Conservation (phyloP, 1,284 basidiomycete genomes). For the Meira miltonrushii region DNA sequence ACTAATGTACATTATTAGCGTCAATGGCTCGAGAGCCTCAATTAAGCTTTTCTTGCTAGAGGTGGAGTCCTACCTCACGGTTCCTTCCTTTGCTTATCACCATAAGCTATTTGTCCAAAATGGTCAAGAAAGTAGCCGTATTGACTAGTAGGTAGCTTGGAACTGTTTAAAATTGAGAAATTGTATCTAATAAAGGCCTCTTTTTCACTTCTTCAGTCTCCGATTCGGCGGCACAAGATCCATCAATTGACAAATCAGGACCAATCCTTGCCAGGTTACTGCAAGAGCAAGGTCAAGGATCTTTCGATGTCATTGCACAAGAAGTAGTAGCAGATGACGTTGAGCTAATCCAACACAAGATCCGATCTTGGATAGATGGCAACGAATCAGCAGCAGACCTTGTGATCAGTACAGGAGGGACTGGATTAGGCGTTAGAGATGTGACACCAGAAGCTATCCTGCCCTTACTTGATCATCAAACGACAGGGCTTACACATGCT, state of each 20-base stretch:
- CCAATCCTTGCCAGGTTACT: constrained; percentile 21
- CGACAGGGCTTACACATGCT: constrained; percentile 73
- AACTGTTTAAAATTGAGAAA: too few species aligned
- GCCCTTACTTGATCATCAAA: constrained; percentile 67
- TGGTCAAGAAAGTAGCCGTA: too few species aligned
- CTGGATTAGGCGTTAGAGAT: constrained; percentile 74
- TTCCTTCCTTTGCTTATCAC: too few species aligned
- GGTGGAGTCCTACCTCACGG: too few species aligned
- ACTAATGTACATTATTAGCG: too few species aligned
- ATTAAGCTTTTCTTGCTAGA: too few species aligned
- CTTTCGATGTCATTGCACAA: constrained; percentile 12
- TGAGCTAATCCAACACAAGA: constrained; percentile 8
- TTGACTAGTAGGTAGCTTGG: too few species aligned
- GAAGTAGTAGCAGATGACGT: constrained; percentile 26
- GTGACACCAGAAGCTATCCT: constrained; percentile 74
- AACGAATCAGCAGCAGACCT: constrained; percentile 8
- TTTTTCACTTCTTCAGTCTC: constrained; percentile 16
- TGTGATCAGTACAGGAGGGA: constrained; percentile 72
- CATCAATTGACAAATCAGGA: constrained; percentile 27
- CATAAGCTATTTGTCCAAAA: too few species aligned
- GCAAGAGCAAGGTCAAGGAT: constrained; percentile 10
- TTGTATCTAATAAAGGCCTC: too few species aligned
- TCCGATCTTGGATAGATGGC: constrained; percentile 20
- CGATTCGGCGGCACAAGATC: constrained; percentile 26
- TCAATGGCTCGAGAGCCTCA: too few species aligned